Conservation (phyloP, 2,329 filamentous ascomycete genomes). For the Akanthomyces lecanii region DNA sequence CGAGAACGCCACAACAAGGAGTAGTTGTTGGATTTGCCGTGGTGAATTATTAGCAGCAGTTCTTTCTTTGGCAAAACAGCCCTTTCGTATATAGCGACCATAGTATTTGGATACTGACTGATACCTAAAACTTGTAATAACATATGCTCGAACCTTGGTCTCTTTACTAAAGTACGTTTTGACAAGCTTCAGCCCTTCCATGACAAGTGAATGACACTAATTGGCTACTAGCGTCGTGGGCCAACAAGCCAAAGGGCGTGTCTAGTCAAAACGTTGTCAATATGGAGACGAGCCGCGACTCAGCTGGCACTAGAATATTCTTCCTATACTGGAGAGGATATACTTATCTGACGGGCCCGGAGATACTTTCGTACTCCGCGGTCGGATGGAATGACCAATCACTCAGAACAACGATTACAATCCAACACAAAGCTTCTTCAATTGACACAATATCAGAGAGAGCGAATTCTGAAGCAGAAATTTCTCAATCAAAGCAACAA, state of each 20-base stretch:
- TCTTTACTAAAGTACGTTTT: neutral
- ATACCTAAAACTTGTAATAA: neutral
- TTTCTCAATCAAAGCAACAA: neutral
- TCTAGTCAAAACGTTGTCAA: neutral
- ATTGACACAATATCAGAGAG: neutral
- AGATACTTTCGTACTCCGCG: neutral
- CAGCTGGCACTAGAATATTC: constrained; percentile 3
- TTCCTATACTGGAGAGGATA: neutral
- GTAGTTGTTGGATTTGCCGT: neutral
- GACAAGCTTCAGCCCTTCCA: neutral
- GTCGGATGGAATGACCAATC: neutral
- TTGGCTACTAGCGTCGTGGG: neutral
- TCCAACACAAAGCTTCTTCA: neutral
- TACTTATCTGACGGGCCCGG: neutral
- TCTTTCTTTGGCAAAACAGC: neutral
- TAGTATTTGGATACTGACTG: neutral
- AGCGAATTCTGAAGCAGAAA: neutral
- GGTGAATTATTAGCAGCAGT: neutral
- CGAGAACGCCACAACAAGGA: neutral
- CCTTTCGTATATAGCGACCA: neutral
- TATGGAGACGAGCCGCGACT: neutral
- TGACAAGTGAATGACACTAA: neutral
- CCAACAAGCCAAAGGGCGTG: constrained; percentile 5
- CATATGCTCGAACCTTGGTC: neutral
- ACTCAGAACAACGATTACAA: neutral